These are phyloP conservation scores for Tillandsia leiboldiana DNA, from an alignment of 176 grass and related monocot genomes.

Conservation along the genomic window DNA sequence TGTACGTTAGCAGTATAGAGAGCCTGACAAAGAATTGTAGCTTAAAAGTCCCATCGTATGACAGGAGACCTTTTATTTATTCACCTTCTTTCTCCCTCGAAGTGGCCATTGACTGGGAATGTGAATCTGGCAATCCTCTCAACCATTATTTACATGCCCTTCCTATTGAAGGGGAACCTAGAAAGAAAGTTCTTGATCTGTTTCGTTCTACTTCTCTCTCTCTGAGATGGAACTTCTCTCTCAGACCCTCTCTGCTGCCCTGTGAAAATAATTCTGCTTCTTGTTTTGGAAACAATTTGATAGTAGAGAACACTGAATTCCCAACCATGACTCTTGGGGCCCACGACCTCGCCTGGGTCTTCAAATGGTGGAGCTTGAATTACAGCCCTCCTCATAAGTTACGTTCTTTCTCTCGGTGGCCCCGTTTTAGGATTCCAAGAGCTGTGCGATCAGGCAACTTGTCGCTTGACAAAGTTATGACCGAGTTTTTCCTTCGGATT, in stretches of 20 bases:
- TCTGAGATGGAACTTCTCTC: slow-evolving; percentile 95
- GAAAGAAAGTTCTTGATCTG: slow-evolving; percentile 85
- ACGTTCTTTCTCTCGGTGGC: slow-evolving; percentile 93
- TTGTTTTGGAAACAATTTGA: slow-evolving; percentile 43
- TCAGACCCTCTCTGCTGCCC: slow-evolving; percentile 46
- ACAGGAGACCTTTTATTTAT: slow-evolving; percentile 67
- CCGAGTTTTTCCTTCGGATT: slow-evolving; percentile 89
- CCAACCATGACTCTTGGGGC: slow-evolving; percentile 95
- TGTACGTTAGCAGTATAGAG: slow-evolving; percentile 84
- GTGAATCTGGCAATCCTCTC: slow-evolving; percentile 77
- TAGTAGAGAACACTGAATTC: slow-evolving; percentile 39
- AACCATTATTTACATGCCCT: slow-evolving; percentile 99
- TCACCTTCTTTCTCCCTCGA: slow-evolving; percentile 81
- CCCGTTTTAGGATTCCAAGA: slow-evolving; percentile 78
- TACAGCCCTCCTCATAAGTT: slow-evolving; percentile 91
- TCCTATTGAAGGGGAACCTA: slow-evolving; percentile 66
- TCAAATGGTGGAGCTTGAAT: slow-evolving; percentile 99
- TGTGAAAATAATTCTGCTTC: slow-evolving; percentile 40
- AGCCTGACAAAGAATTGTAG: slow-evolving; percentile 91
- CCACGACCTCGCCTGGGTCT: slow-evolving; percentile 97
- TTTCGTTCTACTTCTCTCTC: slow-evolving; percentile 98
- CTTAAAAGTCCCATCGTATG: slow-evolving; percentile 55
- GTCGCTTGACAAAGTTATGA: slow-evolving; percentile 96
- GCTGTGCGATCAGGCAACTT: slow-evolving; percentile 90
- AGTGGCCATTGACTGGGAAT: slow-evolving; percentile 95